A percentile compares a stretch with the other conserved stretches of the same genome.
Evolutionary conservation across 73 alveolate species (phyloP).

Genomic region (Blepharisma stoltei): DNA sequence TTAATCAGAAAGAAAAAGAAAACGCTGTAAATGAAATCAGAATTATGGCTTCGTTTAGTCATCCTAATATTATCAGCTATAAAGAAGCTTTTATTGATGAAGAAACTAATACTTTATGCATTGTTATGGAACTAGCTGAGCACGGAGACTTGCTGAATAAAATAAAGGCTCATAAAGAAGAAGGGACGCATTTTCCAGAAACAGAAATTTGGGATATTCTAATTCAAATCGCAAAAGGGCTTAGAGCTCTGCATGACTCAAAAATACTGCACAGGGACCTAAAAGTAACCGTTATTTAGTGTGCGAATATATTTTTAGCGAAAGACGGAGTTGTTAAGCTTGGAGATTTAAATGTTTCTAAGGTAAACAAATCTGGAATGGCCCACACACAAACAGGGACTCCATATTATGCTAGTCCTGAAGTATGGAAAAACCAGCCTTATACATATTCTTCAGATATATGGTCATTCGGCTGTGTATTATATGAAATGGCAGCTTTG

Average conservation of each 20-base stretch:
- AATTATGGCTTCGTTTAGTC: constrained; percentile 37
- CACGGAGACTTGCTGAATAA: constrained; percentile 73
- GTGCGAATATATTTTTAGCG: constrained; percentile 78
- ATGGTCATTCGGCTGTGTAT: constrained; percentile 70
- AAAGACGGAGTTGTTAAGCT: constrained; percentile 78
- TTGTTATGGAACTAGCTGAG: constrained; percentile 73
- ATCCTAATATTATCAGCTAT: constrained; percentile 40
- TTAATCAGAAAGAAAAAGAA: constrained; percentile 38
- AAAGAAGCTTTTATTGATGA: constrained; percentile 48
- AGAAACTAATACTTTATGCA: constrained; percentile 44
- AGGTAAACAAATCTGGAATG: constrained; percentile 78
- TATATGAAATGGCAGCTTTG: constrained; percentile 52
- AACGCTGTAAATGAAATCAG: constrained; percentile 50
- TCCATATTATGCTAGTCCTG: constrained; percentile 79
- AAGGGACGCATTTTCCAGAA: constrained; percentile 3
- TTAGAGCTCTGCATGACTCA: constrained; percentile 43
- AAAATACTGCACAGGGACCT: constrained; percentile 51
- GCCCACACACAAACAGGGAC: constrained; percentile 93
- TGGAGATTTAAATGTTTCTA: constrained; percentile 91
- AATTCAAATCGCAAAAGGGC: too few species aligned
- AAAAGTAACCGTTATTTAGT: not conserved
- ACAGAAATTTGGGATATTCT: too few species aligned
- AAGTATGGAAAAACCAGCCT: constrained; percentile 60
- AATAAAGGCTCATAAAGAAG: constrained; percentile 50
- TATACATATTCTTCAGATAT: constrained; percentile 53